Percentiles rank a stretch among this genome's conserved stretches.
These are phyloP conservation scores for Zygoascus biomembranicola DNA, from an alignment of 805 yeast genomes.

Conservation along the genomic window DNA sequence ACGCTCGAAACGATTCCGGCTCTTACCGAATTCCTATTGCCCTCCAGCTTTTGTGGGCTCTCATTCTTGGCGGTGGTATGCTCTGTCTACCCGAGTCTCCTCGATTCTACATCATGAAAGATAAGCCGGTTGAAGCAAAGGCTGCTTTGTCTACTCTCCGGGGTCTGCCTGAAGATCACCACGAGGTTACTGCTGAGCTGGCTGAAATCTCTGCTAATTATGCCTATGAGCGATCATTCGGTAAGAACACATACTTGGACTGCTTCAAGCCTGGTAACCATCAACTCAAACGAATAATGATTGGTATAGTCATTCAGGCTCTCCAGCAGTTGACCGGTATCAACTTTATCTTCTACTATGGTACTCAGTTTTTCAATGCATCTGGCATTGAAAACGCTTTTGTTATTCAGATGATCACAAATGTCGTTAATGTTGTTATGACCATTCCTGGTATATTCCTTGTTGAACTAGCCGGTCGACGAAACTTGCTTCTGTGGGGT, in stretches of 20 bases:
- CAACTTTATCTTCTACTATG: slow-evolving; percentile 6
- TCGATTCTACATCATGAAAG: slow-evolving; percentile 65
- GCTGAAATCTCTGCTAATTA: slow-evolving; percentile 32
- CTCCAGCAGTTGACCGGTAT: slow-evolving; percentile 8
- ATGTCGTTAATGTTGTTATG: not conserved
- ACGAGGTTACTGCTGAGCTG: slow-evolving; percentile 8
- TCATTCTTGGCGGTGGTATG: slow-evolving; percentile 34
- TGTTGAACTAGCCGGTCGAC: slow-evolving; percentile 42
- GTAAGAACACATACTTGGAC: not conserved
- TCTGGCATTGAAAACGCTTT: slow-evolving; percentile 3
- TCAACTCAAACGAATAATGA: slow-evolving; percentile 16
- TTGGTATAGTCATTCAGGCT: slow-evolving; percentile 1
- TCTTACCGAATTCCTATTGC: slow-evolving; percentile 18
- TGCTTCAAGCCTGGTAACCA: not conserved
- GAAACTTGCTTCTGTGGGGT: slow-evolving; percentile 34
- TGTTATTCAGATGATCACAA: slow-evolving; percentile 8
- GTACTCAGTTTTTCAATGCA: not conserved
- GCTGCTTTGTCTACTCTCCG: slow-evolving; percentile 43
- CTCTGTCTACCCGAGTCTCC: slow-evolving; percentile 82
- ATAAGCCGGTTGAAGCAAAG: slow-evolving; percentile 51
- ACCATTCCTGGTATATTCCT: slow-evolving; percentile 36
- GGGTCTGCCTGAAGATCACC: slow-evolving; percentile 23
- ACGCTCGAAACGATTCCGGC: slow-evolving; percentile 1
- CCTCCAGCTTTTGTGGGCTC: slow-evolving; percentile 14
- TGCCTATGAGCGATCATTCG: slow-evolving; percentile 28